phyloP scores from a whole-genome alignment of 805 yeast species.

The Pichia heedii region DNA sequence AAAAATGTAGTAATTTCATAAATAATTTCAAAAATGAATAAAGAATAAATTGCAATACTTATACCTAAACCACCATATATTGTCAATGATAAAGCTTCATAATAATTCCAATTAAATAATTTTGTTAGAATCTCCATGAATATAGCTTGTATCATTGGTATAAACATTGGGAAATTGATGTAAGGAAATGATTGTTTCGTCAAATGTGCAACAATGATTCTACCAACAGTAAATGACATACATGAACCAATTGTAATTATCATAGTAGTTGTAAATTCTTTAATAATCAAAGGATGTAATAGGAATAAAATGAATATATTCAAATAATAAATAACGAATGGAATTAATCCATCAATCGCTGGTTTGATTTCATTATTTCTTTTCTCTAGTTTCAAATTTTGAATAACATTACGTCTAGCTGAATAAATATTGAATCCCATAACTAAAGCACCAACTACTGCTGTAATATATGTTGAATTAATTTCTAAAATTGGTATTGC shows the following conservation, averaged over 20 bases:
- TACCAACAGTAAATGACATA: constrained; percentile 81
- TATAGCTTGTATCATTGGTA: constrained; percentile 47
- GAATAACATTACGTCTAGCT: constrained; percentile 54
- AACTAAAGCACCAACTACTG: constrained; percentile 44
- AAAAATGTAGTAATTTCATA: constrained; percentile 70
- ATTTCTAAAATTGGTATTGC: background rate
- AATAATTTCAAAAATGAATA: constrained; percentile 70
- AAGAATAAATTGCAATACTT: constrained; percentile 56
- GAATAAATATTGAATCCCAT: constrained; percentile 56
- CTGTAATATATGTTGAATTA: constrained; percentile 34
- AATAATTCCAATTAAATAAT: constrained; percentile 32
- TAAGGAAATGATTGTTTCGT: constrained; percentile 73
- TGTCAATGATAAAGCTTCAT: constrained; percentile 39
- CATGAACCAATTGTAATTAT: constrained; percentile 64
- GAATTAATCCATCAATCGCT: constrained; percentile 34
- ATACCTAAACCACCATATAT: constrained; percentile 62
- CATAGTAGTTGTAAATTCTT: constrained; percentile 42
- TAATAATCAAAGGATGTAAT: constrained; percentile 44
- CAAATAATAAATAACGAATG: constrained; percentile 51
- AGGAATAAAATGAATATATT: constrained; percentile 39
- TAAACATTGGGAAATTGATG: constrained; percentile 57
- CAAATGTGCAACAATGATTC: constrained; percentile 80
- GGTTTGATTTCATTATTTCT: constrained; percentile 29
- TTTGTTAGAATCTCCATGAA: constrained; percentile 28
- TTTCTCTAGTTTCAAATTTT: constrained; percentile 32